Evolutionary conservation across 2,329 filamentous ascomycete genomes (phyloP).

Genomic region (Colletotrichum sp.): DNA sequence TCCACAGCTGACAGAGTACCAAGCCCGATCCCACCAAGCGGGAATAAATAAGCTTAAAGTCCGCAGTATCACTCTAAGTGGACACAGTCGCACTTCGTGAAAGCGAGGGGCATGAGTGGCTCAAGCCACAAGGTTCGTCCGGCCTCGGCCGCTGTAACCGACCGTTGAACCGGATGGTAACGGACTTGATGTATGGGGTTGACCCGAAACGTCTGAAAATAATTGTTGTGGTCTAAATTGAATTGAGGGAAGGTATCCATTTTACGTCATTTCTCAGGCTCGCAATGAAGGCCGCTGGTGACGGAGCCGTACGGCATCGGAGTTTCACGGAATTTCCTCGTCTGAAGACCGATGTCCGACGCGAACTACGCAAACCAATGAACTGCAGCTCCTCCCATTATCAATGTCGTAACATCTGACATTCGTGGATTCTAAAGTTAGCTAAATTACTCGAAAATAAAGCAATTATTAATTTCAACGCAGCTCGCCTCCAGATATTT

Average conservation of each 20-base stretch:
- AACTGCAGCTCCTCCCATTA: neutral
- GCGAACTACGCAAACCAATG: neutral
- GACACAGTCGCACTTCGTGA: neutral
- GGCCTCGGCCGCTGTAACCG: neutral
- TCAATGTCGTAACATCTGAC: neutral
- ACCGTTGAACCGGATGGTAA: neutral
- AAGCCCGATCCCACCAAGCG: neutral
- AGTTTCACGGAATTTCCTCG: neutral
- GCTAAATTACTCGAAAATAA: neutral
- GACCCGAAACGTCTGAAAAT: neutral
- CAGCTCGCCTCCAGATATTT: neutral
- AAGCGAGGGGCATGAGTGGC: neutral
- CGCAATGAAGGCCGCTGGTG: neutral
- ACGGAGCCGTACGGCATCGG: neutral
- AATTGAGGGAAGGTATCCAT: neutral
- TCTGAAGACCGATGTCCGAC: neutral
- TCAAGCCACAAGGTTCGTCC: neutral
- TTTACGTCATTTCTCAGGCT: neutral
- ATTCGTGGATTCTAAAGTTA: neutral
- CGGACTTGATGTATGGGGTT: neutral
- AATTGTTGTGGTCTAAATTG: neutral
- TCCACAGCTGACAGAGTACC: neutral
- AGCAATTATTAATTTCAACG: neutral
- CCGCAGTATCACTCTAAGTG: neutral
- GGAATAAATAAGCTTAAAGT: neutral